Evolutionary conservation across 2,329 filamentous ascomycete species (phyloP).

Genomic region (Venturia oleaginea): DNA sequence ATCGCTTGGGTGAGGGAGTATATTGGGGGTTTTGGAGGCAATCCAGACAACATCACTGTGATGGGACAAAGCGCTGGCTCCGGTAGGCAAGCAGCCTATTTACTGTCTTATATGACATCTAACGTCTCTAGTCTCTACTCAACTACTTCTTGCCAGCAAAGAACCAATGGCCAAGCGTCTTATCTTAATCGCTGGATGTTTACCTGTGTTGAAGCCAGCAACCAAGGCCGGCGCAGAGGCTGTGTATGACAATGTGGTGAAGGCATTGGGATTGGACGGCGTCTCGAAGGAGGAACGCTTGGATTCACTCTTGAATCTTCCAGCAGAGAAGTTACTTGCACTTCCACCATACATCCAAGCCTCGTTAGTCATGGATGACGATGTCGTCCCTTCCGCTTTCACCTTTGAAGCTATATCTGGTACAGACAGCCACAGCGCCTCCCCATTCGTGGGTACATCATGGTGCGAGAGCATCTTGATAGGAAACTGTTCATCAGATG

Average conservation of each 20-base stretch:
- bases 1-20: no score
- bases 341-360: constrained; percentile 28
- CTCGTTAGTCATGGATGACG: constrained; percentile 34
- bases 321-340: constrained; percentile 33
- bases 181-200: constrained; percentile 24
- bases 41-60: neutral
- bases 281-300: constrained; percentile 33
- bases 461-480: constrained; percentile 42
- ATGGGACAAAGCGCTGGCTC: constrained; percentile 20
- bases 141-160: neutral
- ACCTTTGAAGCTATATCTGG: constrained; percentile 19
- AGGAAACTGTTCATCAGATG: constrained; percentile 40
- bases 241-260: constrained; percentile 33
- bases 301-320: constrained; percentile 31
- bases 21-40: no score
- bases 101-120: neutral
- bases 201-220: constrained; percentile 33
- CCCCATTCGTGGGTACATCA: constrained; percentile 29
- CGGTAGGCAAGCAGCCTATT: neutral
- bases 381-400: constrained; percentile 29
- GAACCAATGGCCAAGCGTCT: neutral
- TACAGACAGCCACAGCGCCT: constrained; percentile 12
- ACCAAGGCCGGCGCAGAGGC: constrained; percentile 32
- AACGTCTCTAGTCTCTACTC: neutral
- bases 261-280: constrained; percentile 31